These are phyloP conservation scores for Diddensiella santjacobensis DNA, from an alignment of 805 yeast genomes.

Conservation along the genomic window DNA sequence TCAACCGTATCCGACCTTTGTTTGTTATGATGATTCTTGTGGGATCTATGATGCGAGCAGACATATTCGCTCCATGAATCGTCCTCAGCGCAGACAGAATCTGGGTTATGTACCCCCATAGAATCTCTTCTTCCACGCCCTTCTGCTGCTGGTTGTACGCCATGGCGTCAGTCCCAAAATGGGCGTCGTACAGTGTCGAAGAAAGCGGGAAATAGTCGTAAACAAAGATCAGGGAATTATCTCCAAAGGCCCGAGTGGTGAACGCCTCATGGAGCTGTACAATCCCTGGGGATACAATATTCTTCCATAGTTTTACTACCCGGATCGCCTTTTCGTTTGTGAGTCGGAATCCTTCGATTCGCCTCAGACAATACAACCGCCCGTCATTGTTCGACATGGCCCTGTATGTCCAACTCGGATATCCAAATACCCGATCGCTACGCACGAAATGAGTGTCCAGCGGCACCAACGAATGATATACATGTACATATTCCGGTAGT, in stretches of 20 bases:
- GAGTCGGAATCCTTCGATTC: constrained; percentile 58
- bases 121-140: constrained; percentile 55
- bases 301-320: constrained; percentile 64
- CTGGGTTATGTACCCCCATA: constrained; percentile 80
- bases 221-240: constrained; percentile 66
- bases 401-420: constrained; percentile 64
- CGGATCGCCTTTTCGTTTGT: constrained; percentile 57
- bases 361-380: constrained; percentile 65
- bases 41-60: constrained; percentile 59
- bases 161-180: constrained; percentile 45
- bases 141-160: constrained; percentile 29
- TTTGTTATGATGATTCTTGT: constrained; percentile 71
- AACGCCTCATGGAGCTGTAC: constrained; percentile 76
- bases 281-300: constrained; percentile 44
- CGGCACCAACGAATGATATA: constrained; percentile 82
- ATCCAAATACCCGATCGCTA: constrained; percentile 44
- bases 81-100: constrained; percentile 63
- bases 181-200: constrained; percentile 64
- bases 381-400: constrained; percentile 80
- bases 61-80: constrained; percentile 61
- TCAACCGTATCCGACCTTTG: constrained; percentile 64
- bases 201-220: constrained; percentile 85
- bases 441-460: constrained; percentile 52
- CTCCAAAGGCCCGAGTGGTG: constrained; percentile 82
- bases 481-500: constrained; percentile 74